Evolutionary conservation across 2,329 filamentous ascomycete species (phyloP), one percentile per base, ranked within the genome.

Genomic region (Pseudocercospora ulei): DNA sequence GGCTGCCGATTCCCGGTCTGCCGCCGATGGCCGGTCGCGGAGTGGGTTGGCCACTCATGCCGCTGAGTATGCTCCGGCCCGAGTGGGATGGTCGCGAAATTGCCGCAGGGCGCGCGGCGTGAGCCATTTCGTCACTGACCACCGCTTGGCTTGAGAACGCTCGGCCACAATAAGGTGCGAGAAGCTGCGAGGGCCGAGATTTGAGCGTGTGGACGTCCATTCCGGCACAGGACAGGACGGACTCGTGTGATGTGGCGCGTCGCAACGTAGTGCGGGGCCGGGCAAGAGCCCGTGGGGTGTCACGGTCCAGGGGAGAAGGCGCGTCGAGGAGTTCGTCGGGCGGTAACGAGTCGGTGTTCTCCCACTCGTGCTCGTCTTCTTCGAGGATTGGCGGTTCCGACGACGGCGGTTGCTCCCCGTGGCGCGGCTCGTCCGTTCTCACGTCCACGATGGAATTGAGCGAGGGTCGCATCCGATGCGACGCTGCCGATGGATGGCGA

Each of bases 171-270:
- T 74, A 14, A 73, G 63, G 54, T 45, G 65, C 66, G 11, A 78
- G 74, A 42, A 90, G 71, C 53, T 92, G 83, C 20, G 81, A 83
- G 0, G 84, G 83, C 3, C 82, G 75, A 1, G 72, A 71, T 53
- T 80, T 78, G 3, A 92, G 69, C 2, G 58, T 60, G 58, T 93
- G 86, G 34, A 94, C 92, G 56, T 95, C 88, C 59, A 94, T 79
- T 2, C 85, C 86, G 0, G 79, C 76, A 1, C 94, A 72, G 0
- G 87, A 95, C 50, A 95, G 73, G 45, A 95, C 78, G 11, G 84
- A 93, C 58, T 95, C 87, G 52, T 93, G 85, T 1, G 87, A 94
- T 1, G 76, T 58, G 2, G 76, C 71, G 19, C 80, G 78, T 25
- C 75, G 80, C 14, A 33, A n/a, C 3, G 87, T 28, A 2, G 61